Percentiles rank a stretch among this genome's conserved stretches.
phyloP scores from a whole-genome alignment of 352 stramenopile species.

The Pythium rishiriense region DNA sequence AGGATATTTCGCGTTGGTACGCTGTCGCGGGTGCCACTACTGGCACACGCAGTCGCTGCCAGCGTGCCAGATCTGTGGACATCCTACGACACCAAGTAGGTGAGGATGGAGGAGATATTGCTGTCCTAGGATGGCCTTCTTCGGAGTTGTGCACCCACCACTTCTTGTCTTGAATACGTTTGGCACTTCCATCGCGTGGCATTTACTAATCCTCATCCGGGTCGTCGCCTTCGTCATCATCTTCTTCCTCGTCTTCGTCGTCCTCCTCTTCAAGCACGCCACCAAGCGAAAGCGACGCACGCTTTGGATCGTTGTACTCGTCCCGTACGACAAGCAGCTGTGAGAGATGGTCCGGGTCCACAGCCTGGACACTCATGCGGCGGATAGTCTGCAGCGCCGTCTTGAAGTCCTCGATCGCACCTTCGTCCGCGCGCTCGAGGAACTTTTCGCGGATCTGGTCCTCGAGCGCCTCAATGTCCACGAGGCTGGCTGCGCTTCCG shows the following conservation, averaged over 20 bases:
- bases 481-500: constrained; percentile 7
- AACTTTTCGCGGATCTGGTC: constrained; percentile 67
- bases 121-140: too few relatives aligned
- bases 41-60: constrained; percentile 9
- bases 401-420: constrained; percentile 70
- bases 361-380: constrained; percentile 39
- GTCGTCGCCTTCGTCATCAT: constrained; percentile 23
- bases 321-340: constrained; percentile 2
- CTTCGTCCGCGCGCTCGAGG: constrained; percentile 57
- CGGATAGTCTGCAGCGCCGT: constrained; percentile 60
- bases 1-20: not conserved
- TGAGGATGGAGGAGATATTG: too few relatives aligned
- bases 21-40: constrained; percentile 4
- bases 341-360: constrained; percentile 15
- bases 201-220: too few relatives aligned
- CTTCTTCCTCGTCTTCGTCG: constrained; percentile 34
- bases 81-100: too few relatives aligned
- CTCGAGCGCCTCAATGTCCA: constrained; percentile 55
- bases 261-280: constrained; percentile 31
- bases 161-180: too few relatives aligned
- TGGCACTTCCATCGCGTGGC: too few relatives aligned
- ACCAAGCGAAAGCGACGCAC: not conserved
- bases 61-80: constrained; percentile 17
- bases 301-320: not conserved
- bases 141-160: too few relatives aligned